phyloP scores from a whole-genome alignment of 2,329 filamentous ascomycete species.

The Scytalidium lignicola region DNA sequence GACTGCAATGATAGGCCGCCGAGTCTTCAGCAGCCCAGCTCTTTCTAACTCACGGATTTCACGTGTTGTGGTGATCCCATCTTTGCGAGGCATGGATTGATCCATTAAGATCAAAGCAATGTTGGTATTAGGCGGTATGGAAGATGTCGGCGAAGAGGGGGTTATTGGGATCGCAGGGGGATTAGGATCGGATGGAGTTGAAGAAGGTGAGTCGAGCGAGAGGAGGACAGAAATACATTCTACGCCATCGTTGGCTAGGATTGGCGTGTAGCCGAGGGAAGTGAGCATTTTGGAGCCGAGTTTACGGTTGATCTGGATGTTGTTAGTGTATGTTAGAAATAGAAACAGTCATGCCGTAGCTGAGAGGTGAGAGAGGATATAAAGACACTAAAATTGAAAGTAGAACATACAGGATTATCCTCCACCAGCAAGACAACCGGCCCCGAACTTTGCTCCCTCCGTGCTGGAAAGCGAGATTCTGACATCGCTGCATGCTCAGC shows the following conservation, averaged over 20 bases:
- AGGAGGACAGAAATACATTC: slow-evolving; percentile 22
- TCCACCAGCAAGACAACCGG: slow-evolving; percentile 19
- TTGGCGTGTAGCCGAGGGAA: slow-evolving; percentile 16
- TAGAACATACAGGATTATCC: slow-evolving; percentile 20
- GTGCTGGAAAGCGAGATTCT: slow-evolving; percentile 4
- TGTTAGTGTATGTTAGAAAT: too few relatives aligned
- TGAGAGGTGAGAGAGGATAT: too few relatives aligned
- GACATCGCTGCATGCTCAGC: background rate
- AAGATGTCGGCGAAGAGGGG: background rate
- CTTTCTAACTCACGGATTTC: slow-evolving; percentile 25
- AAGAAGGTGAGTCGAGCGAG: slow-evolving; percentile 15
- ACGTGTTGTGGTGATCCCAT: slow-evolving; percentile 25
- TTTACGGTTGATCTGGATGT: slow-evolving; percentile 25
- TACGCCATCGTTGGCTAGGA: slow-evolving; percentile 24
- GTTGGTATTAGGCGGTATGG: background rate
- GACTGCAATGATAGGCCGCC: slow-evolving; percentile 24
- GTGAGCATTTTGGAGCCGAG: slow-evolving; percentile 21
- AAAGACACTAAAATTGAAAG: background rate
- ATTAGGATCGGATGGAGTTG: background rate
- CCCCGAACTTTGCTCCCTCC: slow-evolving; percentile 4
- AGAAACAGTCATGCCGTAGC: too few relatives aligned
- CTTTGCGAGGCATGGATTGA: slow-evolving; percentile 28
- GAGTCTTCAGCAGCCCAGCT: slow-evolving; percentile 11
- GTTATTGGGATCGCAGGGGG: background rate
- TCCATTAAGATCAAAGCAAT: slow-evolving; percentile 27